Base-by-base conservation (phyloP, 1,139 yeast species). In the Blastobotrys aristatus region DNA sequence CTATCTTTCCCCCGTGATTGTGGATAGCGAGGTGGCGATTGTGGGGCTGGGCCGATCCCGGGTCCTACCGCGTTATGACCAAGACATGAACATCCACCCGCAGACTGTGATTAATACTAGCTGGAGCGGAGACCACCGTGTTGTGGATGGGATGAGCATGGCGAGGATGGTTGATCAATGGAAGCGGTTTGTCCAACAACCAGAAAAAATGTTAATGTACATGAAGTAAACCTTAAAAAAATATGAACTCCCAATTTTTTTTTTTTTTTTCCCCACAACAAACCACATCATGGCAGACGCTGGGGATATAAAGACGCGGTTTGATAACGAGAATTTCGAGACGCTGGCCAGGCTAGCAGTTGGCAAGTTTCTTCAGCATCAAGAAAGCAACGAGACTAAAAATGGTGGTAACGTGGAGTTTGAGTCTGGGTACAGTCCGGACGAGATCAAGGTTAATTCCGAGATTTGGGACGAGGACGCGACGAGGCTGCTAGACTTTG, bases 1-100 rank as follows among this genome's bases (percentile, higher is more conserved):
- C 55, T 82, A 80, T 63, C 84, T 86, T 59, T 81, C 84, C 36
- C 89, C 89, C 51, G 82, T 82, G 60, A 80, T 82, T 49, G 69
- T 65, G 1, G 62, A 62, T 39, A 51, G 54, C 22, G 65, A 65
- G 47, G 67, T 64, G 13, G 67, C 67, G 14, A 65, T 65, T 51
- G 62, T 63, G 24, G 69, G 67, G 1, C 52, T 65, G 7, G 69
- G 69, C 29, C 48, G 50, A 35, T 56, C 67, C 6, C 54, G 56
- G 33, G 53, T 50, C 35, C 46, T 65, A 37, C 69, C 69, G 2
- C 50, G 62, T 31, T 65, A 53, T 47, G 62, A 59, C 38, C 50
- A 49, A 21, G 49, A 48, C 3, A 50, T 53, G 53, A 54, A 60
- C 31, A 50, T 65, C 11, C 61, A 60, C 7, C 63, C 68, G 1